Evolutionary conservation across 495 filamentous ascomycete species (phyloP), one percentile per base, ranked within the genome.

Genomic region (Penicillium subrubescens): DNA sequence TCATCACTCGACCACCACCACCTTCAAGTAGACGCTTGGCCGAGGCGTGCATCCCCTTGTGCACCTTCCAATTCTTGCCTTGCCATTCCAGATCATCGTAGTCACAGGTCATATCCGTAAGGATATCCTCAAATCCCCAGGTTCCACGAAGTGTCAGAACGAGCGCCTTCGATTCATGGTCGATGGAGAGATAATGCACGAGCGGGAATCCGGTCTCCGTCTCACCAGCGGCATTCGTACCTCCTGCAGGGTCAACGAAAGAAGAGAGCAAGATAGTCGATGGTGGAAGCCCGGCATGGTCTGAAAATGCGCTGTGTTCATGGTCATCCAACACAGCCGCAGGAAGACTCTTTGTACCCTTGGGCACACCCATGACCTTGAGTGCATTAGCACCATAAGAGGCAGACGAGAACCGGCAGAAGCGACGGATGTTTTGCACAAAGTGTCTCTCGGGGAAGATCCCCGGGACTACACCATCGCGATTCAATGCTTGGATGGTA

Each of bases 41-140:
- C 4, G 90, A 92, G 14, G 90, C 90, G 66, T 91, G 87, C 67
- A 94, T 91, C n/a, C 91, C 91, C 71, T 92, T 93, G 76, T 94
- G 91, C 0, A 92, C 90, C 58, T 89, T 88, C 77, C 92, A 93
- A 3, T 71, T 71, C 55, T 81, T 85, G 15, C 88, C 89, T 55
- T 88, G 84, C 83, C 89, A 90, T 34, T 80, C 65, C 0, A 94
- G 81, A 54, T 89, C 86, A 65, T 92, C 90, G 62, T 91, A 94
- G 60, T 93, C 91, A 71, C 91, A 94, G 37, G 89, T 90, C 84
- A 93, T 87, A 66, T 94, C 91, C 12, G 90, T 90, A 17, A 94
- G 81, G 14, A 93, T 86, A 66, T 94, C 91, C 67, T 93, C 90
- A 64, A 94, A 92, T 0, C 90, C 91, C 56, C 92, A 83, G 0